Conservation (phyloP, 2,329 filamentous ascomycete genomes). For the Seiridium unicorne region DNA sequence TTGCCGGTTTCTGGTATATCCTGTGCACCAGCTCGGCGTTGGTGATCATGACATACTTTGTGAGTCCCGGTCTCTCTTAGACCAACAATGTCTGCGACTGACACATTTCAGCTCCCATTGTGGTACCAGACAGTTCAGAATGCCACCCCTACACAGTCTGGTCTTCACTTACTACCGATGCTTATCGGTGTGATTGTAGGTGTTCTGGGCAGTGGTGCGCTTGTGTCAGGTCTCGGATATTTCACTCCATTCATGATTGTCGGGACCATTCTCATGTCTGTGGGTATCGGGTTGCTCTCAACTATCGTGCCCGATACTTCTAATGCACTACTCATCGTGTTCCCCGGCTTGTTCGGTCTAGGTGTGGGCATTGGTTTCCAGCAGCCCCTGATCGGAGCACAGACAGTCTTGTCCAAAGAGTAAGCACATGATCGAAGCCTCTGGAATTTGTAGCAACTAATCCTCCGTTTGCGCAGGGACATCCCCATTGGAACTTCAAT, state of each 20-base stretch:
- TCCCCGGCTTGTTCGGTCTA: slow-evolving; percentile 39
- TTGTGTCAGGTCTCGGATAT: slow-evolving; percentile 33
- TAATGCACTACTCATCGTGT: slow-evolving; percentile 30
- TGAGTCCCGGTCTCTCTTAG: slow-evolving; percentile 14
- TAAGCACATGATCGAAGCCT: neutral
- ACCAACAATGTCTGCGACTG: slow-evolving; percentile 27
- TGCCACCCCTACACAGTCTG: slow-evolving; percentile 50
- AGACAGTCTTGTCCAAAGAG: neutral
- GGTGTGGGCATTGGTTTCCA: slow-evolving; percentile 39
- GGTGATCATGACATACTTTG: slow-evolving; percentile 30
- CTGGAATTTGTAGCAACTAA: neutral
- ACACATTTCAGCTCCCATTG: slow-evolving; percentile 32
- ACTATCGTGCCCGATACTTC: slow-evolving; percentile 33
- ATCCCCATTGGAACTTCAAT: neutral
- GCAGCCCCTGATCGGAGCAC: neutral
- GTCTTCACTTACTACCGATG: slow-evolving; percentile 53
- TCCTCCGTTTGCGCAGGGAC: neutral
- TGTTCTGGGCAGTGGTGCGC: slow-evolving; percentile 40
- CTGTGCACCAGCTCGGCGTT: slow-evolving; percentile 6
- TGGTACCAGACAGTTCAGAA: slow-evolving; percentile 55
- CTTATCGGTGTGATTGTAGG: slow-evolving; percentile 49
- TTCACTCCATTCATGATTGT: slow-evolving; percentile 40
- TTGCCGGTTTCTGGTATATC: slow-evolving; percentile 8
- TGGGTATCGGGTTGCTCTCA: slow-evolving; percentile 40
- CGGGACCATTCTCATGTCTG: slow-evolving; percentile 28